Evolutionary conservation across 768 basidiomycete species (phyloP).

Genomic region (Tubosaeta sp.): DNA sequence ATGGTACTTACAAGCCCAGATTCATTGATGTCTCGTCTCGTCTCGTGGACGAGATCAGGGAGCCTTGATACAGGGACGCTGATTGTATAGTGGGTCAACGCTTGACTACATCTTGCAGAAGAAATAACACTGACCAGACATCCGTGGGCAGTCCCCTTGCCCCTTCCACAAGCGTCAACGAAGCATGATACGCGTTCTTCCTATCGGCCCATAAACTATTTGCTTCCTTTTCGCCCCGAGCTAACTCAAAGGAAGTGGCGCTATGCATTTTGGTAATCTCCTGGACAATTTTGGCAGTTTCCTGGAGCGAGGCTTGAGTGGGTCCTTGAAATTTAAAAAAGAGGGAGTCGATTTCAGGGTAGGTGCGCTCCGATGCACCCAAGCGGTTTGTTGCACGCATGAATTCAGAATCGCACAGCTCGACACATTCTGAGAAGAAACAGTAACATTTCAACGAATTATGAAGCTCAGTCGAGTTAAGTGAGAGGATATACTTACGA

Average conservation of each 20-base stretch:
- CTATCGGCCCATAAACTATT: conserved; percentile 69
- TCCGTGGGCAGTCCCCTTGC: conserved; percentile 66
- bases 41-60: conserved; percentile 62
- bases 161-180: conserved; percentile 54
- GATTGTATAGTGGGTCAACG: background rate
- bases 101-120: background rate
- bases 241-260: conserved; percentile 63
- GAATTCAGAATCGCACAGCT: conserved; percentile 70
- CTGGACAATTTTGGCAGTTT: conserved; percentile 57
- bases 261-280: conserved; percentile 60
- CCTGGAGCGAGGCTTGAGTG: conserved; percentile 51
- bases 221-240: conserved; percentile 61
- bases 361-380: conserved; percentile 51
- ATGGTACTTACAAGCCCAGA: conserved; percentile 58
- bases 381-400: conserved; percentile 59
- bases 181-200: conserved; percentile 60
- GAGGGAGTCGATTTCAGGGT: conserved; percentile 62
- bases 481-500: conserved; percentile 43
- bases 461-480: background rate
- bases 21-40: conserved; percentile 61
- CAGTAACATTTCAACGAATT: background rate
- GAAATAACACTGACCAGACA: conserved; percentile 51
- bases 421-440: conserved; percentile 63
- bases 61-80: conserved; percentile 64
- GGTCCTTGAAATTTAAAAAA: conserved; percentile 89